Conservation (phyloP, 495 filamentous ascomycete genomes). For the Tuber microsphaerosporum region DNA sequence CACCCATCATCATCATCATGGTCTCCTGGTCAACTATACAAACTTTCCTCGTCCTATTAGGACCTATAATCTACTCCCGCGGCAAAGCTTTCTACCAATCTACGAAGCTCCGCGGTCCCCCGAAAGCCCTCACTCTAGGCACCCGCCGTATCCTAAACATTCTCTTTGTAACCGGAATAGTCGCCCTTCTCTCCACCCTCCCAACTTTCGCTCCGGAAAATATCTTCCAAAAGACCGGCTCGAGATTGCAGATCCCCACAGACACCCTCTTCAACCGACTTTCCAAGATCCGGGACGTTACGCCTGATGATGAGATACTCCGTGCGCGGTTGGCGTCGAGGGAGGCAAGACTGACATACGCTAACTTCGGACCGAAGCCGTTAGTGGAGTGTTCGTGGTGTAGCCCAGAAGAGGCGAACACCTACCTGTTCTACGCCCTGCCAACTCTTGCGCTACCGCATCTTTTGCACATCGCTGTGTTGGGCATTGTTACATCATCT, state of each 20-base stretch:
- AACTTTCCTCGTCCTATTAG: constrained; percentile 76
- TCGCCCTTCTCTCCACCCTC: constrained; percentile 58
- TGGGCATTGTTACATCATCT: constrained; percentile 59
- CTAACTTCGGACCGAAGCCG: constrained; percentile 68
- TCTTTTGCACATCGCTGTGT: constrained; percentile 61
- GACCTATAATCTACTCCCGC: constrained; percentile 71
- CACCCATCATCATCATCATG: constrained; percentile 12
- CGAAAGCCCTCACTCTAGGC: constrained; percentile 54
- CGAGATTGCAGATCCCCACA: constrained; percentile 66
- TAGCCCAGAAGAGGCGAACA: constrained; percentile 59
- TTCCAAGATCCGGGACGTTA: constrained; percentile 55
- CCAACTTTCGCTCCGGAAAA: constrained; percentile 69
- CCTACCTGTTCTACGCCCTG: constrained; percentile 73
- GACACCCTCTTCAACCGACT: constrained; percentile 83
- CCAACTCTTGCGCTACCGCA: constrained; percentile 69
- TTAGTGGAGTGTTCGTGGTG: constrained; percentile 75
- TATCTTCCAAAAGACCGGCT: constrained; percentile 69
- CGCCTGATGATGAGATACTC: constrained; percentile 56
- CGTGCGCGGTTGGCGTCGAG: constrained; percentile 59
- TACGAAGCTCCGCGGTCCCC: constrained; percentile 45
- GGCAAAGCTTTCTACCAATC: constrained; percentile 63
- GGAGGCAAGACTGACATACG: constrained; percentile 70
- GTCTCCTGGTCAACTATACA: constrained; percentile 48
- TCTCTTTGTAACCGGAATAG: constrained; percentile 52
- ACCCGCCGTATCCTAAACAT: constrained; percentile 54